Evolutionary conservation across 202 grass and related monocot genomes (phyloP), one percentile per base, ranked within the genome.

Genomic region (Schoenoplectus tabernaemontani): DNA sequence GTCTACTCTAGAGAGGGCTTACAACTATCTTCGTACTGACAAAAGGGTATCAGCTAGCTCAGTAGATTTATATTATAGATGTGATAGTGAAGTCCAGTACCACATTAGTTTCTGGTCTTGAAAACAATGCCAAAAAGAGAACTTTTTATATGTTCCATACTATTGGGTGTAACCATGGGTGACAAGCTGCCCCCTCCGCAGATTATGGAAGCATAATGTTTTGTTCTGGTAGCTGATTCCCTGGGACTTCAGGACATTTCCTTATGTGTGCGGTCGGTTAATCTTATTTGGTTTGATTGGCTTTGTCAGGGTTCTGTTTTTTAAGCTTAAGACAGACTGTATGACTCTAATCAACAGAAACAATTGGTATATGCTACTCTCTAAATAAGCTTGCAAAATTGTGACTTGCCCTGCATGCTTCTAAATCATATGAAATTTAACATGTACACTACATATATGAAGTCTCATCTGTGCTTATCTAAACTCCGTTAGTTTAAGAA

Each of bases 1-100:
- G 79, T 90, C 74, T 78, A 95, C 91, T 80, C 91, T 98, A 5
- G 96, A 98, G 79, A 92, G 83, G 69, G 91, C 89, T 53, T 95
- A 92, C 81, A 87, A 64, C 44, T 95, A 98, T 87, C 83, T 95
- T 56, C 87, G 88, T 72, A 98, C 90, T 7, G 91, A 95, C 86
- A 95, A 90, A 75, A 92, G 90, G 89, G 96, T 95, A 92, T 54
- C 47, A 84, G 38, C 53, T 70, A 57, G 56, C 66, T 72, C 11
- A 5, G 5, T 17, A 67, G 23, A 73, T 51, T 28, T 51, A 47
- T 50, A 32, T 30, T 48, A 48, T 9, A 8, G 56, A 41, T 82
- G 71, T 33, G 76, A 69, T 74, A 74, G 60, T 76, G 68, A 83
- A 56, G 56, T 16, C 7, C 43, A 32, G 54, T 59, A 64, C 17